A percentile compares a stretch with the other conserved stretches of the same genome.
Conservation (phyloP, 2,329 filamentous ascomycete genomes). For the Monilinia fructigena region DNA sequence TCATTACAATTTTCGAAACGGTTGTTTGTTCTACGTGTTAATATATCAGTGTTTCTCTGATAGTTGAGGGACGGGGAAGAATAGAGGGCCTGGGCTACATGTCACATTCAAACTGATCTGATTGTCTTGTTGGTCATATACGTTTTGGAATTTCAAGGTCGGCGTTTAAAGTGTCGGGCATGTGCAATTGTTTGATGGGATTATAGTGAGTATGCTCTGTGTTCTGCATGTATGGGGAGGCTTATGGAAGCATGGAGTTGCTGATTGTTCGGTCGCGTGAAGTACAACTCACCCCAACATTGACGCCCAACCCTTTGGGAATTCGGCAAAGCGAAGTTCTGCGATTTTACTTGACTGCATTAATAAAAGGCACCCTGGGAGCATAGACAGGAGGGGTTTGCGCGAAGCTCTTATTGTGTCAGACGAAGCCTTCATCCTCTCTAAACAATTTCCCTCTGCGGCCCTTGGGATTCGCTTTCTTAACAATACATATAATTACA, state of each 20-base stretch:
- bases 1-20: conserved; percentile 1
- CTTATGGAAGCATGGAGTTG: conserved; percentile 1
- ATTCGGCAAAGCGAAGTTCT: neutral
- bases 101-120: neutral
- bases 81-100: neutral
- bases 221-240: neutral
- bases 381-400: neutral
- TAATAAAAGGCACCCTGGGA: neutral
- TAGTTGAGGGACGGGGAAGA: neutral
- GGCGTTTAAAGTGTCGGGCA: neutral
- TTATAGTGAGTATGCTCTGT: neutral
- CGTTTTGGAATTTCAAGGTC: neutral
- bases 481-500: conserved; percentile 7
- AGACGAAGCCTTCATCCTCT: neutral
- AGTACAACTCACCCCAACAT: conserved; percentile 20
- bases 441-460: neutral
- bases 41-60: neutral
- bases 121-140: neutral
- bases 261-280: neutral
- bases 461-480: neutral
- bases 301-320: conserved; percentile 10
- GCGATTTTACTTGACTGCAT: neutral
- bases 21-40: neutral
- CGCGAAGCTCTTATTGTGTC: neutral
- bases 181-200: neutral